Base-by-base conservation (phyloP, 306 rosid genomes). In the Cucurbita ficifolia region DNA sequence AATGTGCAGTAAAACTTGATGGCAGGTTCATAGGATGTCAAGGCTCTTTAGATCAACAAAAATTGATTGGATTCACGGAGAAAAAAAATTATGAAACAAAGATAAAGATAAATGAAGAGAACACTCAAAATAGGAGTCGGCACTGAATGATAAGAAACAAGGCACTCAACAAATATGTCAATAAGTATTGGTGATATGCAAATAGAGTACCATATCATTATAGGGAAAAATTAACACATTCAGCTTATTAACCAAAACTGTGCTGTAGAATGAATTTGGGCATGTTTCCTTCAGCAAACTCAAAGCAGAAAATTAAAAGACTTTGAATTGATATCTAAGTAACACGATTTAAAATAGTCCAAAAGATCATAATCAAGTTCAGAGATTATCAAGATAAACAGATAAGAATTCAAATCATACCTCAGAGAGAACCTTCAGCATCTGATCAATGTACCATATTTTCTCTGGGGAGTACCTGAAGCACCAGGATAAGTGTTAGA, bases 401-500 rank as follows among this genome's bases (percentile, higher is more conserved):
- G 54, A 56, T 73, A 56, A 55, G 24, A 73, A 57, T 73, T 40
- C 49, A 76, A 77, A 82, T 82, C 87, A 83, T 94, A 94, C 99
- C 99, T 94, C 97, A 56, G 91, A 84, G 77, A 94, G 91, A 91
- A 94, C 99, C 87, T 88, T 91, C 43, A 94, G 96, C 99, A 94
- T 94, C 89, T 87, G 96, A 82, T 94, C 96, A 61, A 94, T 85
- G 84, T 94, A 94, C 99, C 99, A 94, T 71, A 94, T 89, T 90
- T 91, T 94, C 88, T 91, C 96, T 0, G 88, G 92, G 81, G 99
- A 87, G 87, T 88, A 89, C 92, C 99, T 94, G 81, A 77, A 84
- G 70, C 84, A 78, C 45, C 78, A 90, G 73, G 36, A 35, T 69
- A 78, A 77, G 68, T 71, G 74, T 74, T 39, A 76, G 39, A 67